These are phyloP conservation scores for Geoglossum glabrum DNA, from an alignment of 495 filamentous ascomycete species.

Conservation along the genomic window DNA sequence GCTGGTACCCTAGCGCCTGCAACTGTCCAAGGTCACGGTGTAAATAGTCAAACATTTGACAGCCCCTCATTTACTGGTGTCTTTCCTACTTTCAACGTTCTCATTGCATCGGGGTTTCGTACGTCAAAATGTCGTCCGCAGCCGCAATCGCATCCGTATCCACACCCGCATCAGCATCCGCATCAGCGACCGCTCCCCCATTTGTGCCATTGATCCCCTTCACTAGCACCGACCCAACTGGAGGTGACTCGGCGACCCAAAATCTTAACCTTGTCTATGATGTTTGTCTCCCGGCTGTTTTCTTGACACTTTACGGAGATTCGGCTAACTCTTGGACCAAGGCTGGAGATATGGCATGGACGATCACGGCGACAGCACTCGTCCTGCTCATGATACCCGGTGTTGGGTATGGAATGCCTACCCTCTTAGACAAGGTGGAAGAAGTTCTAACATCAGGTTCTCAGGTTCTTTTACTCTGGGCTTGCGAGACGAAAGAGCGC, in stretches of 20 bases:
- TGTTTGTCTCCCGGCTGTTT: slow-evolving; percentile 26
- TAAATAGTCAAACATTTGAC: background rate
- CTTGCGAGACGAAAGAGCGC: slow-evolving; percentile 94
- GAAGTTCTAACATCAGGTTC: slow-evolving; percentile 15
- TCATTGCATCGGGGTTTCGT: background rate
- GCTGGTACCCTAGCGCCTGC: background rate
- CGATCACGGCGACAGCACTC: slow-evolving; percentile 69
- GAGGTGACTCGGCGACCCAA: slow-evolving; percentile 52
- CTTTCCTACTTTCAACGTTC: background rate
- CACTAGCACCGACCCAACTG: slow-evolving; percentile 42
- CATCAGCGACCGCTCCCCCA: background rate
- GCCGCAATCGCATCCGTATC: background rate
- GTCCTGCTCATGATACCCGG: slow-evolving; percentile 97
- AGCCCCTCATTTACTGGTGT: background rate
- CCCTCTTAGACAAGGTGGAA: background rate
- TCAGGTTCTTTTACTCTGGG: slow-evolving; percentile 90
- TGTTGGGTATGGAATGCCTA: slow-evolving; percentile 39
- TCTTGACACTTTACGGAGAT: slow-evolving; percentile 5
- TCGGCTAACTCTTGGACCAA: slow-evolving; percentile 17
- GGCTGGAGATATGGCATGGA: slow-evolving; percentile 83
- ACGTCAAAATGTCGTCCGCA: background rate
- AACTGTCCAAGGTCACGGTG: background rate
- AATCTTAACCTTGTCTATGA: slow-evolving; percentile 71
- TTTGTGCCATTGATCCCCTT: slow-evolving; percentile 26
- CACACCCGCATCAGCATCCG: too few relatives aligned